Evolutionary conservation across 805 yeast genomes (phyloP), one percentile per base, ranked within the genome.

Genomic region (Tetrapisispora taiwanensis): DNA sequence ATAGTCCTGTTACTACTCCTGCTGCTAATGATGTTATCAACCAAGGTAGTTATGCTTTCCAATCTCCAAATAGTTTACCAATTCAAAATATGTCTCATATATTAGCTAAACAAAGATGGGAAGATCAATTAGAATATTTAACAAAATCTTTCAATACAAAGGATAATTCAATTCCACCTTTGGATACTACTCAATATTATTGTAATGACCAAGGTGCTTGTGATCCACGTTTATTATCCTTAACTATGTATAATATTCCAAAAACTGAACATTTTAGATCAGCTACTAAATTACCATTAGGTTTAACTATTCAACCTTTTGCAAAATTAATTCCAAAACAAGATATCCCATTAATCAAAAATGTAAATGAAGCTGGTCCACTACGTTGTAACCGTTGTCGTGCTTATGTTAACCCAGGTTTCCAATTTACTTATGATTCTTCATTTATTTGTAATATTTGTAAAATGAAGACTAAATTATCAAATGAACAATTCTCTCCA

Each of bases 311-410:
- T 26, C 75, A 85, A 41, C 97, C 97, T 3, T 86, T 90, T 69
- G 94, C 95, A 0, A 79, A 79, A n/a, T 53, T 62, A 14, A 63
- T 67, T 30, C 59, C 63, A 6, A 81, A 73, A 15, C 76, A 74
- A 2, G 64, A 63, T 0, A 75, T 87, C 2, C 46, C 48, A n/a
- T 33, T 42, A 15, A 79, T 52, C 10, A 49, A 31, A 18, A 13
- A 40, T 7, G 26, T 30, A 6, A 10, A 39, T 24, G 44, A 46
- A 8, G 35, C 74, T 76, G 65, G 62, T 70, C 10, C 95, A 0
- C 80, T 92, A 27, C 74, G 97, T 51, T 90, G 97, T 64, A 75
- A 78, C 50, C 79, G 97, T 48, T 90, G 97, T 65, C 76, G 95
- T 44, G 76, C 95, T 1, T 90, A 87, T 60, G 71, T 88, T 50